These are phyloP conservation scores for Diaporthe vaccinii DNA, from an alignment of 2,329 filamentous ascomycete genomes.

Conservation along the genomic window DNA sequence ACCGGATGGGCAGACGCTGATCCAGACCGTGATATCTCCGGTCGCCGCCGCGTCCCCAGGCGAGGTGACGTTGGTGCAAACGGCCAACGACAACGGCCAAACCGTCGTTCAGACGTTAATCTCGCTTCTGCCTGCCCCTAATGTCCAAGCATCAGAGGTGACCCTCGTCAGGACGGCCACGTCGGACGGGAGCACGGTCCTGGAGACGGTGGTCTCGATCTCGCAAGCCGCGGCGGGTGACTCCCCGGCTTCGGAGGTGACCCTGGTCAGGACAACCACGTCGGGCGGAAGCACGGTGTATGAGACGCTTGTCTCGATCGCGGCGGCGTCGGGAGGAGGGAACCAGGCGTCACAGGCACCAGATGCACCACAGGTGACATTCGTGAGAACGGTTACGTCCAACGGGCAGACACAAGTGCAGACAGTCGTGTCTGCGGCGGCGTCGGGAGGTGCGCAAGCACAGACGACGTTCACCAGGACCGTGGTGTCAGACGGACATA, in stretches of 20 bases:
- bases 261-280: not conserved
- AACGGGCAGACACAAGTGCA: constrained; percentile 5
- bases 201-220: constrained; percentile 17
- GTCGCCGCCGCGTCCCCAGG: not conserved
- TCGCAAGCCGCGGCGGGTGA: not conserved
- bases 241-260: constrained; percentile 2
- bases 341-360: not conserved
- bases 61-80: constrained; percentile 24
- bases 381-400: constrained; percentile 20
- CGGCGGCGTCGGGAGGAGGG: not conserved
- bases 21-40: constrained; percentile 19
- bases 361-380: not conserved
- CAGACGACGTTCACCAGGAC: constrained; percentile 19
- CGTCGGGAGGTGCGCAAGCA: not conserved
- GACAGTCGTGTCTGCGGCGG: constrained; percentile 18
- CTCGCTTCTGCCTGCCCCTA: not conserved
- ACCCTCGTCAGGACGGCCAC: constrained; percentile 24
- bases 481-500: constrained; percentile 12
- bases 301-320: constrained; percentile 12
- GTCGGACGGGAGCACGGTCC: constrained; percentile 1
- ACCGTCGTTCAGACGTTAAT: not conserved
- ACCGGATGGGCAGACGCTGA: not conserved
- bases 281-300: not conserved
- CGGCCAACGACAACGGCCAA: not conserved
- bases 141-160: constrained; percentile 2